Percentiles rank a stretch among this genome's conserved stretches.
phyloP scores from a whole-genome alignment of 1,139 yeast species.

The Blastobotrys apis region DNA sequence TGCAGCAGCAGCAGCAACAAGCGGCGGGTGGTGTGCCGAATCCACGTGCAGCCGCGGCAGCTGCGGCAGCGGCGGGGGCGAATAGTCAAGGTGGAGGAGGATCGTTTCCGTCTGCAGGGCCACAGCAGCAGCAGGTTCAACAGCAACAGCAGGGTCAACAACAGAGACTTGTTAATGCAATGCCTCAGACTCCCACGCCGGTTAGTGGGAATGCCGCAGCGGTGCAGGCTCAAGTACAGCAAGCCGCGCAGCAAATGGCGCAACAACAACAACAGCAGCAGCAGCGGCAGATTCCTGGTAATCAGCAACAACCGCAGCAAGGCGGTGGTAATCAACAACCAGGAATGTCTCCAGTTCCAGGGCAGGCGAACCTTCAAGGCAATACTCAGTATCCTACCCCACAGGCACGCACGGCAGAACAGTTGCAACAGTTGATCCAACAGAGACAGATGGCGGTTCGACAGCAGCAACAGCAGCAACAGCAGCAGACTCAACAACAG shows the following conservation, averaged over 20 bases:
- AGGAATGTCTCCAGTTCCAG: slow-evolving; percentile 1
- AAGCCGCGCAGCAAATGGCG: slow-evolving; percentile 5
- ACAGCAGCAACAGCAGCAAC: slow-evolving; percentile 24
- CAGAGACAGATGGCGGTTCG: slow-evolving; percentile 21
- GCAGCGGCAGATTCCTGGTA: no score
- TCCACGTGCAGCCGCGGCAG: no score
- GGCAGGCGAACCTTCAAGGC: not conserved
- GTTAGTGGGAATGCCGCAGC: not conserved
- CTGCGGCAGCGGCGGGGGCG: not conserved
- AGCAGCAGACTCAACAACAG: slow-evolving; percentile 23
- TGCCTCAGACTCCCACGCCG: not conserved
- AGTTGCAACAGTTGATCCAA: slow-evolving; percentile 20
- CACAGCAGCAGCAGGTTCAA: not conserved
- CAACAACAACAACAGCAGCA: slow-evolving; percentile 13
- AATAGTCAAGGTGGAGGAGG: no score
- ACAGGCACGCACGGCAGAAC: slow-evolving; percentile 13
- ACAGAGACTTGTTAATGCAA: not conserved
- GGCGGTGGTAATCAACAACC: not conserved
- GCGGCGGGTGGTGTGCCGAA: no score
- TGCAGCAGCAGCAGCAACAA: slow-evolving; percentile 35
- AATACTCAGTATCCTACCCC: slow-evolving; percentile 7
- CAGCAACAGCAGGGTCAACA: slow-evolving; percentile 4
- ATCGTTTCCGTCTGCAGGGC: not conserved
- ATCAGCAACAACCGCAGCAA: slow-evolving; percentile 14
- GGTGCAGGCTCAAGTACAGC: slow-evolving; percentile 9